phyloP scores from a whole-genome alignment of 352 stramenopile species.

The Blastocystis sp. region DNA sequence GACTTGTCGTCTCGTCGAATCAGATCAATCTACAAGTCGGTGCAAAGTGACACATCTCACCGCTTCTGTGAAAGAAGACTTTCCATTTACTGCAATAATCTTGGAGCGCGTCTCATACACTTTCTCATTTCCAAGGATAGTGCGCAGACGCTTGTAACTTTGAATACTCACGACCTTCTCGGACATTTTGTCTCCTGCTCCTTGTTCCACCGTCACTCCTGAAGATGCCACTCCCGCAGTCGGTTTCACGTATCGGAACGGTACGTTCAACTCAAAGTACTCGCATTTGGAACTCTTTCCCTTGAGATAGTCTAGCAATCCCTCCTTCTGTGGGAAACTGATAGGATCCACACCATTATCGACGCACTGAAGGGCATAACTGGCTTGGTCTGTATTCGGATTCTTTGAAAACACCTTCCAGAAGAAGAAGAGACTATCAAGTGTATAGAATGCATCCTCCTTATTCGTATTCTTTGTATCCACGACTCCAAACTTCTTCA shows the following conservation, averaged over 20 bases:
- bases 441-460: constrained; percentile 20
- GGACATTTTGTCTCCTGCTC: not conserved
- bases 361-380: constrained; percentile 13
- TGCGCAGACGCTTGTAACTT: constrained; percentile 15
- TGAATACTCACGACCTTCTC: not conserved
- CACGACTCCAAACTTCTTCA: constrained; percentile 4
- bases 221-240: not conserved
- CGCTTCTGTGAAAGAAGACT: constrained; percentile 10
- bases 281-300: not conserved
- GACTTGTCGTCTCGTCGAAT: constrained; percentile 8
- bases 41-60: not conserved
- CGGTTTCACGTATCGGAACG: constrained; percentile 47
- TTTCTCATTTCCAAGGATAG: constrained; percentile 46
- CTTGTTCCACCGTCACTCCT: not conserved
- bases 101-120: constrained; percentile 48
- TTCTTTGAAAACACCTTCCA: constrained; percentile 45
- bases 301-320: constrained; percentile 21
- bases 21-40: constrained; percentile 2
- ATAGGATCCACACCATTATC: constrained; percentile 44
- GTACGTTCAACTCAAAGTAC: constrained; percentile 5
- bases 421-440: constrained; percentile 46
- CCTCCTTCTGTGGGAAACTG: constrained; percentile 32
- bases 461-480: constrained; percentile 11
- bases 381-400: not conserved
- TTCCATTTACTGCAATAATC: not conserved